Conservation (phyloP, 2,329 filamentous ascomycete species). For the Colletotrichum australisinense region DNA sequence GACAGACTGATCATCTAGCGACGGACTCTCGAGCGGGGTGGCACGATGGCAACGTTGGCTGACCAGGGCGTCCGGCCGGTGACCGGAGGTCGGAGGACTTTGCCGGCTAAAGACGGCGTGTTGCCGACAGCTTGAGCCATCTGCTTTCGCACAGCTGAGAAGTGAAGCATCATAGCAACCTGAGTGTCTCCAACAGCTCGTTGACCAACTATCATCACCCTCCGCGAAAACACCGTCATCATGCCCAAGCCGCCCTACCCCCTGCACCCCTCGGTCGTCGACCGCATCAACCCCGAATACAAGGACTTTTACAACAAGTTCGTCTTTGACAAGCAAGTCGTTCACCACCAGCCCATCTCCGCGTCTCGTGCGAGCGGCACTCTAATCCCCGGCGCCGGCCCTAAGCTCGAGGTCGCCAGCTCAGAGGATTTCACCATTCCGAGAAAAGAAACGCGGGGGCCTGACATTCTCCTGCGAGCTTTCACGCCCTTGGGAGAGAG, state of each 20-base stretch:
- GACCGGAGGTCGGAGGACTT: neutral
- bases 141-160: neutral
- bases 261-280: slow-evolving; percentile 36
- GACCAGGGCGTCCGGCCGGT: neutral
- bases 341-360: slow-evolving; percentile 64
- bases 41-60: too few relatives aligned
- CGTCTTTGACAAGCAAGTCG: slow-evolving; percentile 62
- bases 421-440: slow-evolving; percentile 55
- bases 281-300: slow-evolving; percentile 61
- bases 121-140: neutral
- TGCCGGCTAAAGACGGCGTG: neutral
- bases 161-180: neutral
- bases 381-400: slow-evolving; percentile 64
- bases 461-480: slow-evolving; percentile 57
- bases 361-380: slow-evolving; percentile 62
- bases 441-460: slow-evolving; percentile 58
- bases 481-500: slow-evolving; percentile 60
- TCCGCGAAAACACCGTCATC: neutral
- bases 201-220: neutral
- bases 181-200: neutral
- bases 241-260: slow-evolving; percentile 45
- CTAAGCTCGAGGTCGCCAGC: slow-evolving; percentile 58
- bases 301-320: slow-evolving; percentile 63
- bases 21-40: neutral
- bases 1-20: too few relatives aligned